A percentile compares a stretch with the other conserved stretches of the same genome.
Evolutionary conservation across 352 stramenopile species (phyloP).

Genomic region (Globisporangium mamillatum): DNA sequence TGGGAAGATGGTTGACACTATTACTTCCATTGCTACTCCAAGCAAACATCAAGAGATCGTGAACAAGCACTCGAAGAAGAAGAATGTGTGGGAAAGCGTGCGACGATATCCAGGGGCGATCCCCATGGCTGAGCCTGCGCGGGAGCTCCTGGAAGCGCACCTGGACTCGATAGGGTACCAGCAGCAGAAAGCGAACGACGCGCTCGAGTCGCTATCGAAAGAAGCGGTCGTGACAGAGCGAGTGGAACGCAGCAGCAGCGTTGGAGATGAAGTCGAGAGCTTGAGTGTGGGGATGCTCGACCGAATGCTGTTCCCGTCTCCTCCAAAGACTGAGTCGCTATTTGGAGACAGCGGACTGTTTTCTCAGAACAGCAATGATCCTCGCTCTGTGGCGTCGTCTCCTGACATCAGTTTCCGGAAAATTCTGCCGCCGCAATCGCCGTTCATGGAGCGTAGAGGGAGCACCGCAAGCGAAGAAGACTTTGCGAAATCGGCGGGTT

Average conservation of each 20-base stretch:
- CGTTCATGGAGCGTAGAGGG: slow-evolving; percentile 44
- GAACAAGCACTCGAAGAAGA: slow-evolving; percentile 16
- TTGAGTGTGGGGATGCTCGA: slow-evolving; percentile 17
- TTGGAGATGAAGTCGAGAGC: slow-evolving; percentile 5
- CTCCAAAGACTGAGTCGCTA: slow-evolving; percentile 25
- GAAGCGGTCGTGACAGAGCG: slow-evolving; percentile 16
- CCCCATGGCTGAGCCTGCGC: slow-evolving; percentile 31
- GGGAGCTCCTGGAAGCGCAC: slow-evolving; percentile 41
- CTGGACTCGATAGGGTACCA: slow-evolving; percentile 58
- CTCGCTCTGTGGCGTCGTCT: neutral
- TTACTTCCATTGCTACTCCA: neutral
- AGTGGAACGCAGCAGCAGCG: neutral
- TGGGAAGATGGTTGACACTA: neutral
- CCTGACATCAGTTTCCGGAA: neutral
- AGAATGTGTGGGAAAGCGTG: slow-evolving; percentile 19
- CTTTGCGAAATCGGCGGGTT: slow-evolving; percentile 63
- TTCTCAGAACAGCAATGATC: neutral
- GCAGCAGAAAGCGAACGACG: slow-evolving; percentile 26
- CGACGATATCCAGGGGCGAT: slow-evolving; percentile 27
- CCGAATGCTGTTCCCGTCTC: slow-evolving; percentile 24
- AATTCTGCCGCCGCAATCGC: slow-evolving; percentile 1
- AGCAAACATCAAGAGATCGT: slow-evolving; percentile 3
- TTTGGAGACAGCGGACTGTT: slow-evolving; percentile 6
- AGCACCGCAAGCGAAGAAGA: slow-evolving; percentile 60
- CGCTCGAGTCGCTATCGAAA: slow-evolving; percentile 36